Base-by-base conservation (phyloP, 495 filamentous ascomycete species). In the Lasiosphaeriaceae sp. region DNA sequence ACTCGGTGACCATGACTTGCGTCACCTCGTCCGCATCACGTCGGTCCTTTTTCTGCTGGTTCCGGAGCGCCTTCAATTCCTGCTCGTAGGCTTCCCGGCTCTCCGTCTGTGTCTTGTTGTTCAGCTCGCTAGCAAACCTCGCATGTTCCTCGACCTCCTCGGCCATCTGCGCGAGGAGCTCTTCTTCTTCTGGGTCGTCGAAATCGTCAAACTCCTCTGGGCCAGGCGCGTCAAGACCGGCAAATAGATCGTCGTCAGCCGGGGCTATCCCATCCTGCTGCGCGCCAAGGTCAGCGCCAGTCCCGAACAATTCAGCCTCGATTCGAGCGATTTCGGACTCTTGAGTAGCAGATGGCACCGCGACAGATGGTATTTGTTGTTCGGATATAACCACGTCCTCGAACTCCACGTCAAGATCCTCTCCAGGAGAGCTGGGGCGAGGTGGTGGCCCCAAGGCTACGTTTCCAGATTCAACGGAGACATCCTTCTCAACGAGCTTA, bases 1-100 rank as follows among this genome's bases (percentile, higher is more conserved):
- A 96, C 71, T 98, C 94, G 2, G 85, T 84, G 43, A 97, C 84
- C 94, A 98, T 98, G 60, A 91, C 83, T 29, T 92, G 87, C 0
- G 91, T 90, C 16, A 98, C 92, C 67, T 97, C 94, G 55, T 98
- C 94, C 2, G 94, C 91, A 69, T 98, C 94, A 63, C 94, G 83
- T 31, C 90, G 86, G 69, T 97, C 92, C 66, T 96, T 96, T 71
- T 92, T 93, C 65, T 97, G 94, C 66, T 97, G 92, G n/a, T 69
- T 83, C 24, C 93, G 90, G 3, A 98, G 80, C 24, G 90, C 84
- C 61, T 87, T 89, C 11, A 97, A 81, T 68, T 98, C 93, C 56
- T 80, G 75, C 60, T 98, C 92, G 67, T 93, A 96, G 19, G 90
- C 86, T 29, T 85, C 83, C 16, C 83, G 78, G 61, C 84, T 87